Percentiles rank a stretch among this genome's conserved stretches.
Evolutionary conservation across 768 basidiomycete species (phyloP).

Genomic region (Hygrocybe punicea): DNA sequence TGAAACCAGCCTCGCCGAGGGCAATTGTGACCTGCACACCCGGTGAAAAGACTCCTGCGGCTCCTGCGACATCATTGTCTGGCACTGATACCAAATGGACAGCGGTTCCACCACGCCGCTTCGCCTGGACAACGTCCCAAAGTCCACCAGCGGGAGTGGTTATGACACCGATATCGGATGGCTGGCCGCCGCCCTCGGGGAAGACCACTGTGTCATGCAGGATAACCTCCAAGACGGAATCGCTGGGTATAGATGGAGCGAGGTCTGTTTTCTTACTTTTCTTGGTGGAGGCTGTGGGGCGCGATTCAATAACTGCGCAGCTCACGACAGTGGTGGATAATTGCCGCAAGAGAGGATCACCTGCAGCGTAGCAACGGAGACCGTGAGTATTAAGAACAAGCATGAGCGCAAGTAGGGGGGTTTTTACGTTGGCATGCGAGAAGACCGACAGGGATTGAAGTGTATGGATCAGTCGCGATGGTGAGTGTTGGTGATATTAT

Average conservation of each 20-base stretch:
- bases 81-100: conserved; percentile 62
- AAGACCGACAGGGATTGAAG: conserved; percentile 68
- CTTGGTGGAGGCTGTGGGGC: too few relatives aligned
- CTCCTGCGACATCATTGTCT: conserved; percentile 39
- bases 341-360: conserved; percentile 64
- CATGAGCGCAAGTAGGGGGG: not conserved
- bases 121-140: conserved; percentile 63
- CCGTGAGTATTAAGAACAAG: not conserved
- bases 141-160: conserved; percentile 40
- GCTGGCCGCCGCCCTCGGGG: conserved; percentile 81
- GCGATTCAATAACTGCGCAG: conserved; percentile 43
- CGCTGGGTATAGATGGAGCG: conserved; percentile 38
- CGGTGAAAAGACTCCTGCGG: conserved; percentile 43
- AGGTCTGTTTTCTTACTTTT: too few relatives aligned
- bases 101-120: conserved; percentile 68
- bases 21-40: conserved; percentile 52
- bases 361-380: conserved; percentile 30
- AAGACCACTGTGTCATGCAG: conserved; percentile 77
- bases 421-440: conserved; percentile 71
- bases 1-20: conserved; percentile 57
- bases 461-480: conserved; percentile 48
- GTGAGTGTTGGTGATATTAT: conserved; percentile 56
- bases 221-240: conserved; percentile 59
- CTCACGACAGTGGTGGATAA: conserved; percentile 56
- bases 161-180: conserved; percentile 66